Evolutionary conservation across 805 yeast genomes (phyloP).

Genomic region (Cyberlindnera nakhonratchasimensis): DNA sequence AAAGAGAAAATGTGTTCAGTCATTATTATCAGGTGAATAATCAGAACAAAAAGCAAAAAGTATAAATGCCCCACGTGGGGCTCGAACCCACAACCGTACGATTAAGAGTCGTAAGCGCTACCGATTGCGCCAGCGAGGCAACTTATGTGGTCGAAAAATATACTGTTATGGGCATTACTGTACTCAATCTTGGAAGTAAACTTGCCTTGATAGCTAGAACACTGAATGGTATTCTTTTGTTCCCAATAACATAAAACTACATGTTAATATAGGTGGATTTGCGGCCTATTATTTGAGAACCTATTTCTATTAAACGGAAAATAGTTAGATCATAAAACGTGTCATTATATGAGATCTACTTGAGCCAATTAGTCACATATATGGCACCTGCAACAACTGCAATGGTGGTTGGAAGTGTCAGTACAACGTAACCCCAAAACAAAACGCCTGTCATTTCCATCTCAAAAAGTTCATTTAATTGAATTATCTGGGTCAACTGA

Average conservation of each 20-base stretch:
- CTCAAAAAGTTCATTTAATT: slow-evolving; percentile 69
- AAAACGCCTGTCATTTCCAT: slow-evolving; percentile 80
- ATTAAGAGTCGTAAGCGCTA: slow-evolving; percentile 35
- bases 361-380: slow-evolving; percentile 41
- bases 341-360: too few species aligned
- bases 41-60: not conserved
- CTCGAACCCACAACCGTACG: slow-evolving; percentile 36
- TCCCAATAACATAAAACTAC: too few species aligned
- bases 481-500: slow-evolving; percentile 78
- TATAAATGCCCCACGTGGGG: slow-evolving; percentile 32
- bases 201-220: too few species aligned
- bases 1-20: too few species aligned
- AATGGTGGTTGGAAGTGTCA: slow-evolving; percentile 75
- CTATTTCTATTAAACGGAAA: too few species aligned
- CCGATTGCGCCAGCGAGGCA: slow-evolving; percentile 37
- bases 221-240: too few species aligned
- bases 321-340: too few species aligned
- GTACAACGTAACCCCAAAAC: slow-evolving; percentile 77
- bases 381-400: slow-evolving; percentile 66
- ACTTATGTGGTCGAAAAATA: not conserved
- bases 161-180: too few species aligned
- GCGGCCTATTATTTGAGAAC: too few species aligned
- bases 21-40: too few species aligned
- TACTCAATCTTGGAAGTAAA: too few species aligned
- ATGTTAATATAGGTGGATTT: too few species aligned